Conservation (phyloP, 2,329 filamentous ascomycete species). For the Calycina marina region DNA sequence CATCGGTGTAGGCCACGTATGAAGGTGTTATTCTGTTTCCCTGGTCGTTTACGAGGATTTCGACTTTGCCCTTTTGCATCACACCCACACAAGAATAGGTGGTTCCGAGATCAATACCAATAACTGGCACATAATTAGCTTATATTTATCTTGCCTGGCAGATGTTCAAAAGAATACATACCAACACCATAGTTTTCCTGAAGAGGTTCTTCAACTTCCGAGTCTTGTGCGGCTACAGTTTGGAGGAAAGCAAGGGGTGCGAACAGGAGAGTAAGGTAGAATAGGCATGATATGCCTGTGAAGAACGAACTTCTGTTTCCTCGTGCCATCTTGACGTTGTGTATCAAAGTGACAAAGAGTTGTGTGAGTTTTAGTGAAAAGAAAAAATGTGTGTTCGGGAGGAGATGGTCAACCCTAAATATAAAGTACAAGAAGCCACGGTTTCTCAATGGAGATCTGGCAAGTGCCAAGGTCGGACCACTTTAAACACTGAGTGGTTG, state of each 20-base stretch:
- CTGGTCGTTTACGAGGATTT: constrained; percentile 93
- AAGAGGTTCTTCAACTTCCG: constrained; percentile 41
- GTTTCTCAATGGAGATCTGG: too few species aligned
- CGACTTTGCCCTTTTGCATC: constrained; percentile 89
- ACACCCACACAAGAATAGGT: constrained; percentile 86
- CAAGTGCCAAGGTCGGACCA: too few species aligned
- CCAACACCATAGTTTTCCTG: constrained; percentile 65
- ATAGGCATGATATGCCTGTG: constrained; percentile 74
- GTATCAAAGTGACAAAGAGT: constrained; percentile 9
- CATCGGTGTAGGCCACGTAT: constrained; percentile 92
- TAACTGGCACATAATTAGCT: constrained; percentile 37
- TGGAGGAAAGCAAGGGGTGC: constrained; percentile 75
- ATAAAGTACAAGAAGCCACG: too few species aligned
- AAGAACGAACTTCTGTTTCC: constrained; percentile 53
- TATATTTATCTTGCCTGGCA: not conserved
- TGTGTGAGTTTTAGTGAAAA: too few species aligned
- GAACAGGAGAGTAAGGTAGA: constrained; percentile 85
- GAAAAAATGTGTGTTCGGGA: too few species aligned
- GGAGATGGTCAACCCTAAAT: too few species aligned
- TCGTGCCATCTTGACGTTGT: constrained; percentile 35
- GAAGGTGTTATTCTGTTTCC: constrained; percentile 93
- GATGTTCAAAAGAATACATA: constrained; percentile 18
- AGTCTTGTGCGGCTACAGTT: constrained; percentile 51
- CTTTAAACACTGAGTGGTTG: too few species aligned
- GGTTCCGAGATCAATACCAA: constrained; percentile 91